Evolutionary conservation across 768 basidiomycete genomes (phyloP), one percentile per base, ranked within the genome.

Genomic region (Lactarius vividus): DNA sequence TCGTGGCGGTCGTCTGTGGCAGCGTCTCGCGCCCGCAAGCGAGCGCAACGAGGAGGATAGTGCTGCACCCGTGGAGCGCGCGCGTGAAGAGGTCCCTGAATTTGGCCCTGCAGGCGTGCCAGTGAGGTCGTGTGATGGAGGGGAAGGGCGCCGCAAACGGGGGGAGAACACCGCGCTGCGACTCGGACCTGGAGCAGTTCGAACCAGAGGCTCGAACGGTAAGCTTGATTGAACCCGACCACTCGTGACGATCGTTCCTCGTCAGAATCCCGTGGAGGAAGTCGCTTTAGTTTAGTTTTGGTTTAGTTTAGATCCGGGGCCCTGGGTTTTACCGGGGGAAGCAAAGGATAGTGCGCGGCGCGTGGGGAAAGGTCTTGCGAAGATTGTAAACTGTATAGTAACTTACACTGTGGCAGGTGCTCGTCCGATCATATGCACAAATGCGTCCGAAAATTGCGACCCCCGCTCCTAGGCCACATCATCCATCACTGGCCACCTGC

Each of bases 181-280:
- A 52, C 46, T 49, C 46, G 46, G 46, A 49, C 46, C 10, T 13
- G 13, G 23, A 2, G 13, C 49, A 28, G 49, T 52, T 52, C 49
- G 49, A 26, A 52, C 49, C 49, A 7, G 23, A 13, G 11, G 26
- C 13, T 52, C 49, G 49, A 52, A 52, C 49, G 26, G 23, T 23
- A 5, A 52, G 49, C 13, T 23, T 49, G 46, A 49, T 49, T 49
- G 46, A 49, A 11, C 5, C 49, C 49, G 49, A 26, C 49, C 49
- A 52, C 49, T 23, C 26, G 49, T 52, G 49, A 52, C 49, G 26
- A 26, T 52, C 26, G 26, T 52, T 52, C 49, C 49, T 52, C 49
- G 26, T 52, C 26, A 52, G 49, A 52, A 52, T 52, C 49, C 49
- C 49, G 49, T 52, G 49, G 49, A 52, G 4, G 49, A 52, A 52